Evolutionary conservation across 768 basidiomycete species (phyloP), one percentile per base, ranked within the genome.

Genomic region (Leccinum disarticulatum): DNA sequence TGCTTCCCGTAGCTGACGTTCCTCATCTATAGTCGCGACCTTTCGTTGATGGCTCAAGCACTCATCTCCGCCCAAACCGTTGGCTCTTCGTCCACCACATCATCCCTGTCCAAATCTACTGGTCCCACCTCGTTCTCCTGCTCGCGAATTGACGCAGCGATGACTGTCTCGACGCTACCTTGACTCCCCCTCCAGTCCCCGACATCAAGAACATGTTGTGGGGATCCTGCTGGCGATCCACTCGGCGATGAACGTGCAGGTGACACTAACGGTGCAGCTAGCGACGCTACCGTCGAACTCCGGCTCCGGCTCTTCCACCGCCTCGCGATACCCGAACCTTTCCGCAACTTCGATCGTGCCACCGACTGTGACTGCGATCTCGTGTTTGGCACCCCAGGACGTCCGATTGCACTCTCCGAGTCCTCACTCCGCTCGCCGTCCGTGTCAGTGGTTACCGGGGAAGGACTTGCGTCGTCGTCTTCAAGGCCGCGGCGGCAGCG

Each of bases 81-180:
- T 49, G 35, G 66, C 53, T 75, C 73, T 10, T 66, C 55, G 15
- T 72, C 65, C 13, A 73, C 78, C 0, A 70, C 69, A 3, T 71
- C 8, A 60, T 59, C 54, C 46, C 57, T 57, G 3, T 75, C 70
- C 22, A 70, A 19, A 61, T 58, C 55, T 11, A 48, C 58, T 2
- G 50, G 63, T 13, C 57, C 68, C 10, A 66, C 55, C 30, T 68
- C 74, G 7, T 61, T 65, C 3, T 77, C 79, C 51, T 67, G 73
- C 52, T 77, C 74, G 0, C 77, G 75, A 13, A 77, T 55, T 35
- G 86, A 86, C 7, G 72, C 80, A 2, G 83, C 88, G 27, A 82
- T 83, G 6, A 93, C 86, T 0, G 91, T 93, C 17, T 83, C 81
- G 30, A 90, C 80, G 61, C 90, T 92, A 68, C 85, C 88, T 19